Evolutionary conservation across 2,329 filamentous ascomycete species (phyloP), one percentile per base, ranked within the genome.

Genomic region (Xylariaceae sp.): DNA sequence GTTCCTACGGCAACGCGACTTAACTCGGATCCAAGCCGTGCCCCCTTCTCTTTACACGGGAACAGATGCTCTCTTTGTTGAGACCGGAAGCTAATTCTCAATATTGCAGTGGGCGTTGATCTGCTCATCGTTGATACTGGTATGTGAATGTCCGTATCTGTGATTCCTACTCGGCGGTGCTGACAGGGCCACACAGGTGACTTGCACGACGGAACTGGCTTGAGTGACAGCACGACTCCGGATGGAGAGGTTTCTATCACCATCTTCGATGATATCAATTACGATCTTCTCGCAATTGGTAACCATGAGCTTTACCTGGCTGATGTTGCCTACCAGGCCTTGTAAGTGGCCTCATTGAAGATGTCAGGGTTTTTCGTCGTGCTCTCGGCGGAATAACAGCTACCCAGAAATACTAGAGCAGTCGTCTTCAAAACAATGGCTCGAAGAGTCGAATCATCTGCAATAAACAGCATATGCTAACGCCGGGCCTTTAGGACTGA

Each of bases 291-390:
- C 53, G 71, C 77, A 3, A 78, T 78, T 39, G 76, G 75, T 62
- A 65, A 88, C 68, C 85, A 88, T 65, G 86, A 88, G 72, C 78
- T 88, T 5, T 87, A 88, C 67, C 77, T 85, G 8, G 79, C 80
- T 8, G 79, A 83, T 35, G 79, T 87, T 54, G 80, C 85, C 0
- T 86, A 86, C 62, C 80, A 87, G 66, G 82, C 82, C 8, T 83
- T 85, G 59, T 61, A 55, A 42, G 59, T 51, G 23, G 45, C n/a
- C n/a, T 30, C 15, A 11, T 23, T 6, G 3, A 2, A 18, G 17
- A 18, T 18, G 2, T 18, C 2, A 18, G 17, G 17, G 17, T 18
- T 18, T 18, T 13, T 8, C 9, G 23, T 18, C 17, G 6, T 15
- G 34, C 4, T 35, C 35, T 9, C 11, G 10, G 35, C 23, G 13